Evolutionary conservation across 1,284 basidiomycete species (phyloP).

Genomic region (Cutaneotrichosporon arboriforme): DNA sequence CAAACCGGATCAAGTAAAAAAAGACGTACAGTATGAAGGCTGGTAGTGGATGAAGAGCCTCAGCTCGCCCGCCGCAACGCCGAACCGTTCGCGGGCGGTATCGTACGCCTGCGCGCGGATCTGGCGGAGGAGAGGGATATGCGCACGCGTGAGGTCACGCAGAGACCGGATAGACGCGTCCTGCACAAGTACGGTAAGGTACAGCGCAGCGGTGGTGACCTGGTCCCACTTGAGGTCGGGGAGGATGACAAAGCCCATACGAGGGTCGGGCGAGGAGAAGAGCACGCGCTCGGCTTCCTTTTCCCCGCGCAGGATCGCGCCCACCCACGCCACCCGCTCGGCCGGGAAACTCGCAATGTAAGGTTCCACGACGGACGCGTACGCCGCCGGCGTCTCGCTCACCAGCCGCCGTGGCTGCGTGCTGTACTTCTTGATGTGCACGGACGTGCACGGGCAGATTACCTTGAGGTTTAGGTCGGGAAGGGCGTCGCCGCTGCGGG

Average conservation of each 20-base stretch:
- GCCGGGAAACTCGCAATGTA: constrained; percentile 71
- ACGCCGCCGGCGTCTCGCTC: constrained; percentile 71
- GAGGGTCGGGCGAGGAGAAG: constrained; percentile 55
- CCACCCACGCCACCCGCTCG: constrained; percentile 78
- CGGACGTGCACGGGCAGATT: constrained; percentile 74
- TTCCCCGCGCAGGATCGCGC: constrained; percentile 72
- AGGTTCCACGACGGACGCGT: constrained; percentile 63
- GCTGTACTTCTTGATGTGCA: constrained; percentile 81
- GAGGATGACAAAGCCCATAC: constrained; percentile 68
- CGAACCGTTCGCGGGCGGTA: constrained; percentile 65
- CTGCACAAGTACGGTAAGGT: constrained; percentile 66
- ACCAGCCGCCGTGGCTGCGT: constrained; percentile 68
- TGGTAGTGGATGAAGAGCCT: constrained; percentile 91
- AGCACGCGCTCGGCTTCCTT: constrained; percentile 75
- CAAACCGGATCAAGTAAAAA: background rate
- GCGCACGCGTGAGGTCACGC: constrained; percentile 61
- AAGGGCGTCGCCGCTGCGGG: constrained; percentile 9
- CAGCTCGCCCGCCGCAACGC: constrained; percentile 60
- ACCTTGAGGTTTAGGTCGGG: constrained; percentile 56
- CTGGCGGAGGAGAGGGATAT: constrained; percentile 63
- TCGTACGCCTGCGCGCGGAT: constrained; percentile 60
- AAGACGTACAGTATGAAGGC: constrained; percentile 82
- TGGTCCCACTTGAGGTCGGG: constrained; percentile 96
- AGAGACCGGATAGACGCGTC: constrained; percentile 60
- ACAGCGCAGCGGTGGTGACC: constrained; percentile 56